Conservation (phyloP, 2,329 filamentous ascomycete species). For the Stromatinia cepivora region DNA sequence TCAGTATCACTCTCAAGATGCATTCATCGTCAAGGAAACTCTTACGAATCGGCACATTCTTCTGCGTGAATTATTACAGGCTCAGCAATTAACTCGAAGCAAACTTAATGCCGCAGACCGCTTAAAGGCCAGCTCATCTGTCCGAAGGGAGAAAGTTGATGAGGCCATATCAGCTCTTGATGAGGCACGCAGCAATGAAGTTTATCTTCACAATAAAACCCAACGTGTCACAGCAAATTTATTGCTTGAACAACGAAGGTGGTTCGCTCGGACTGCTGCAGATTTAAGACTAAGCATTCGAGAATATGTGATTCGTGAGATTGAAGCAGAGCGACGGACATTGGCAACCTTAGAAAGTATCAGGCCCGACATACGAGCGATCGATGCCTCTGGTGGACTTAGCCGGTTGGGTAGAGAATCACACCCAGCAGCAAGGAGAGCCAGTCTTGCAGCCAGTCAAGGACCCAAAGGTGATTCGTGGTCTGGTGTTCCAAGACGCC, state of each 20-base stretch:
- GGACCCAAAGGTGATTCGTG: conserved; percentile 97
- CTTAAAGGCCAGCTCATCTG: conserved; percentile 80
- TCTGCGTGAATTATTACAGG: conserved; percentile 87
- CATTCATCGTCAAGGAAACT: conserved; percentile 97
- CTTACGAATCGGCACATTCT: conserved; percentile 97
- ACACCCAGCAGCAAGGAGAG: conserved; percentile 71
- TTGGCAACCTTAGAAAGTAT: conserved; percentile 92
- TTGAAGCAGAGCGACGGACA: conserved; percentile 90
- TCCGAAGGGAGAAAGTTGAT: conserved; percentile 93
- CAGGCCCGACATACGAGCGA: conserved; percentile 86
- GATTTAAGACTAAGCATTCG: conserved; percentile 82
- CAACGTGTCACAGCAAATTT: conserved; percentile 87
- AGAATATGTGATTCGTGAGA: conserved; percentile 91
- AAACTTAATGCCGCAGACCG: conserved; percentile 85
- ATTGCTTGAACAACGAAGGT: conserved; percentile 82
- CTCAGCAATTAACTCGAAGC: conserved; percentile 79
- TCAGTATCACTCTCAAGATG: conserved; percentile 91
- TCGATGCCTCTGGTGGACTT: conserved; percentile 87
- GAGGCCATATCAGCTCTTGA: conserved; percentile 91
- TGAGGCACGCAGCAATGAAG: conserved; percentile 80
- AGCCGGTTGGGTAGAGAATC: conserved; percentile 86
- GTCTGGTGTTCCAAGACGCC: conserved; percentile 82
- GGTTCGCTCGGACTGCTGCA: conserved; percentile 83
- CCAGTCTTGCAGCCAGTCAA: conserved; percentile 81
- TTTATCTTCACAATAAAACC: conserved; percentile 80